phyloP scores from a whole-genome alignment of 345 rosid genomes.

The Rubroshorea leprosula region DNA sequence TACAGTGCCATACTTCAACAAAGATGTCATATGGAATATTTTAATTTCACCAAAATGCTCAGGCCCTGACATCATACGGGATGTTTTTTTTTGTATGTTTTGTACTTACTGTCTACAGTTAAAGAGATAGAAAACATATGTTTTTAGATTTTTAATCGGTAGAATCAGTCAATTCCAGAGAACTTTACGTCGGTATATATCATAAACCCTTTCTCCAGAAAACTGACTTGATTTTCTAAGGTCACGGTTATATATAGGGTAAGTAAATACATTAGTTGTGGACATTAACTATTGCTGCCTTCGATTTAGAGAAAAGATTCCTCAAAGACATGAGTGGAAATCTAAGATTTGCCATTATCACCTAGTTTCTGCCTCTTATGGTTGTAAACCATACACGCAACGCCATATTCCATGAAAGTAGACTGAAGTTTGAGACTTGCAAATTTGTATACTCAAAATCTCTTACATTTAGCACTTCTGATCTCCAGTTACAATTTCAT shows the following conservation, averaged over 20 bases:
- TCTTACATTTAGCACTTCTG: not conserved
- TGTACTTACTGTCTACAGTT: not conserved
- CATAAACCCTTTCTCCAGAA: not conserved
- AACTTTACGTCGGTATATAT: not conserved
- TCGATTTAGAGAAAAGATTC: not conserved
- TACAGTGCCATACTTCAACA: too few species aligned
- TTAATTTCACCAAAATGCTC: too few species aligned
- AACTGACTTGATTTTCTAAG: not conserved
- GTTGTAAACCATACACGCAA: not conserved
- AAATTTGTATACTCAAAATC: not conserved
- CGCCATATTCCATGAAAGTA: not conserved
- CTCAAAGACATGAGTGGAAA: not conserved
- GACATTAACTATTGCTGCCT: not conserved
- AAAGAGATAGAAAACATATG: not conserved
- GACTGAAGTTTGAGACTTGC: not conserved
- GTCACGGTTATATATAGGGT: not conserved
- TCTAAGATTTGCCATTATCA: not conserved
- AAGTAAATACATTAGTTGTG: not conserved
- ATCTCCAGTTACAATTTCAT: not conserved
- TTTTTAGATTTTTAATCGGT: not conserved
- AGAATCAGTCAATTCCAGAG: not conserved
- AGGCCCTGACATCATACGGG: too few species aligned
- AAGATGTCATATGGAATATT: not conserved
- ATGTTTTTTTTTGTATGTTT: not conserved
- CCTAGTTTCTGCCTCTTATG: not conserved